Evolutionary conservation across 2,329 filamentous ascomycete genomes (phyloP).

Genomic region (Saccharata proteae): DNA sequence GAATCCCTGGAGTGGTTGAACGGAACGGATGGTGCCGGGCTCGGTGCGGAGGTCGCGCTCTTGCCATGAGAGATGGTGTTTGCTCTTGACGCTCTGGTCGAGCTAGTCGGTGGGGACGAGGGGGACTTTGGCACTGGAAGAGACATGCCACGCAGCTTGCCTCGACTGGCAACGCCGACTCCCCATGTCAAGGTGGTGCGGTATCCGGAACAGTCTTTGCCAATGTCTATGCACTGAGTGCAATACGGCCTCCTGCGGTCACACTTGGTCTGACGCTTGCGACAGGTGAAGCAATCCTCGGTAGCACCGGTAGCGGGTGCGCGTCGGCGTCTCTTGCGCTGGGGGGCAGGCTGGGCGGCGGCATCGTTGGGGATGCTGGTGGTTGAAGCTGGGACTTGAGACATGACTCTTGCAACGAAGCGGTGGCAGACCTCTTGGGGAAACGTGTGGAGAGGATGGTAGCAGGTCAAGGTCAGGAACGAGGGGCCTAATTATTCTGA

Average conservation of each 20-base stretch:
- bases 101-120: slow-evolving; percentile 13
- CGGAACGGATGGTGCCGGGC: neutral
- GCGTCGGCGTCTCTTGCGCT: slow-evolving; percentile 70
- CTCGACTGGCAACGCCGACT: slow-evolving; percentile 86
- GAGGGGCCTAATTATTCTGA: too few relatives aligned
- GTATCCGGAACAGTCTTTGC: slow-evolving; percentile 89
- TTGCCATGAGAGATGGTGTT: neutral
- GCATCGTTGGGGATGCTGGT: neutral
- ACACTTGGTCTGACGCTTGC: slow-evolving; percentile 72
- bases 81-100: slow-evolving; percentile 9
- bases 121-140: slow-evolving; percentile 46
- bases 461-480: too few relatives aligned
- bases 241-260: slow-evolving; percentile 90
- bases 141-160: slow-evolving; percentile 83
- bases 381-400: too few relatives aligned
- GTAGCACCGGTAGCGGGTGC: slow-evolving; percentile 78
- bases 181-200: slow-evolving; percentile 96
- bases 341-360: slow-evolving; percentile 14
- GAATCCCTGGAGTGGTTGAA: neutral
- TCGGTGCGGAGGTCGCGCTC: slow-evolving; percentile 1
- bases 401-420: too few relatives aligned
- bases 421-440: too few relatives aligned
- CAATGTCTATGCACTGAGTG: slow-evolving; percentile 82
- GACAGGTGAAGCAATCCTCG: slow-evolving; percentile 91
- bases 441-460: too few relatives aligned